phyloP scores from a whole-genome alignment of 108 stramenopile genomes.

The Nitzschia palea region DNA sequence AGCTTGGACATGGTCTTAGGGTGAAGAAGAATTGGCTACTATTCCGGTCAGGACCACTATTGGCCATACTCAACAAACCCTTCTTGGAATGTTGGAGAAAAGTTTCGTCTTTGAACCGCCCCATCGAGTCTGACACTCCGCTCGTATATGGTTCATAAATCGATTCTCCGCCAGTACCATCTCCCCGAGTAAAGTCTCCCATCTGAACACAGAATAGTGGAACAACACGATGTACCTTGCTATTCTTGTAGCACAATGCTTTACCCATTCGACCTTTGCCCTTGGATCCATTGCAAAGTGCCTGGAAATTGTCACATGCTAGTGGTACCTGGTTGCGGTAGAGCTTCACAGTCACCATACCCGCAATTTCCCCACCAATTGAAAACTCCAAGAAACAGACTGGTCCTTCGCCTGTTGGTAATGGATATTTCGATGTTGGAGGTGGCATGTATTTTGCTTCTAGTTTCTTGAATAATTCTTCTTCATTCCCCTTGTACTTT shows the following conservation, averaged over 20 bases:
- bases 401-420: slow-evolving; percentile 42
- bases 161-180: slow-evolving; percentile 85
- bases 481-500: slow-evolving; percentile 69
- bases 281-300: slow-evolving; percentile 77
- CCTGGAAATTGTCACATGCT: slow-evolving; percentile 88
- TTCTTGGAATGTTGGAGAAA: slow-evolving; percentile 62
- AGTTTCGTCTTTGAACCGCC: slow-evolving; percentile 77
- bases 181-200: slow-evolving; percentile 76
- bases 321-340: slow-evolving; percentile 77
- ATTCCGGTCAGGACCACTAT: slow-evolving; percentile 76
- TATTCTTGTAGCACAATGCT: slow-evolving; percentile 29
- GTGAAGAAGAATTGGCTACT: slow-evolving; percentile 83
- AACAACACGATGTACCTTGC: slow-evolving; percentile 78
- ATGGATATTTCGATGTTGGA: slow-evolving; percentile 14
- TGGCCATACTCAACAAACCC: slow-evolving; percentile 81
- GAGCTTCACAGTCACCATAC: slow-evolving; percentile 79
- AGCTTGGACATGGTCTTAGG: slow-evolving; percentile 36
- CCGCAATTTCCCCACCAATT: slow-evolving; percentile 54
- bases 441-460: slow-evolving; percentile 45
- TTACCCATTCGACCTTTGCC: slow-evolving; percentile 16
- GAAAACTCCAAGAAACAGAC: slow-evolving; percentile 72
- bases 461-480: slow-evolving; percentile 68
- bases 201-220: slow-evolving; percentile 70
- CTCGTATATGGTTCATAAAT: slow-evolving; percentile 52
- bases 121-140: slow-evolving; percentile 46